phyloP scores from a whole-genome alignment of 148 eudicot genomes.

The Fagopyrum tataricum region DNA sequence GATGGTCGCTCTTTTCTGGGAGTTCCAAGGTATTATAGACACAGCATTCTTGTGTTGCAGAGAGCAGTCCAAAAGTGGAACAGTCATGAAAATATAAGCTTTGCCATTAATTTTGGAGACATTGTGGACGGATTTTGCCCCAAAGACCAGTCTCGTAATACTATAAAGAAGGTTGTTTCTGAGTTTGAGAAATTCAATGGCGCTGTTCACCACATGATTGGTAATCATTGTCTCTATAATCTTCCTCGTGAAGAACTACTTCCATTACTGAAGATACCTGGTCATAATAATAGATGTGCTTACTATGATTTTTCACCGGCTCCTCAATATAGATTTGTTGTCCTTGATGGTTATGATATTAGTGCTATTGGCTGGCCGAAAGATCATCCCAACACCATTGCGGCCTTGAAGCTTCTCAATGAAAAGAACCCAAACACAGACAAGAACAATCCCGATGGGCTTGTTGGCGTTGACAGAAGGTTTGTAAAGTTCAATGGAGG shows the following conservation, averaged over 20 bases:
- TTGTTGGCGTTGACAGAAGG: slow-evolving; percentile 60
- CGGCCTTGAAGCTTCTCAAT: slow-evolving; percentile 48
- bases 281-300: slow-evolving; percentile 36
- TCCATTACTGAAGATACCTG: slow-evolving; percentile 54
- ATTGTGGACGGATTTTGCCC: slow-evolving; percentile 96
- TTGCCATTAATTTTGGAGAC: slow-evolving; percentile 74
- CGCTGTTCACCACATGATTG: slow-evolving; percentile 87
- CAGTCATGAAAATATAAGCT: slow-evolving; percentile 38
- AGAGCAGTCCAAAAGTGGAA: slow-evolving; percentile 86
- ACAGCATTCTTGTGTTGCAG: slow-evolving; percentile 73
- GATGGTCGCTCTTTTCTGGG: slow-evolving; percentile 87
- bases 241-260: slow-evolving; percentile 76
- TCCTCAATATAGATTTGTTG: slow-evolving; percentile 60
- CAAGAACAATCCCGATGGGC: slow-evolving; percentile 77
- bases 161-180: slow-evolving; percentile 44
- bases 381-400: slow-evolving; percentile 57
- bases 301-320: slow-evolving; percentile 84
- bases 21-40: slow-evolving; percentile 78
- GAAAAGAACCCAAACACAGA: slow-evolving; percentile 78
- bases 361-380: slow-evolving; percentile 95
- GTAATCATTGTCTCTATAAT: slow-evolving; percentile 96
- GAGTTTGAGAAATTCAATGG: slow-evolving; percentile 73
- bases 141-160: slow-evolving; percentile 57
- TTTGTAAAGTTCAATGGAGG: slow-evolving; percentile 88
- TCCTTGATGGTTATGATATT: slow-evolving; percentile 90